Conservation (phyloP, 768 basidiomycete species). For the Termitomyces sp. region DNA sequence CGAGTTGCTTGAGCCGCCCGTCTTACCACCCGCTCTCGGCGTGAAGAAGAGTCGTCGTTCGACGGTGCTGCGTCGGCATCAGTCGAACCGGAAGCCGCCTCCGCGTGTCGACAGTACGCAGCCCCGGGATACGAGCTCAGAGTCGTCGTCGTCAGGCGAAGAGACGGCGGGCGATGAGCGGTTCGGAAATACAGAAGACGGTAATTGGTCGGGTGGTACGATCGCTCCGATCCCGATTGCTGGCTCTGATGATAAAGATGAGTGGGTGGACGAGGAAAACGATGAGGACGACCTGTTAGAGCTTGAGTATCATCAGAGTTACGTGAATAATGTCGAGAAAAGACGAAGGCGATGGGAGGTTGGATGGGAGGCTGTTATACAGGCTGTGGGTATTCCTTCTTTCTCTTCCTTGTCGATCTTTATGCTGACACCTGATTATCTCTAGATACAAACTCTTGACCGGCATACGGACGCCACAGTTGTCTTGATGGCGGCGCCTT, state of each 20-base stretch:
- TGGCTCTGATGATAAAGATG: slow-evolving; percentile 30
- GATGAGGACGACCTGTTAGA: slow-evolving; percentile 71
- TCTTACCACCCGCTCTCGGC: slow-evolving; percentile 41
- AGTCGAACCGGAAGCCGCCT: slow-evolving; percentile 50
- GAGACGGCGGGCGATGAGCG: slow-evolving; percentile 70
- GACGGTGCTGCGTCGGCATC: slow-evolving; percentile 19
- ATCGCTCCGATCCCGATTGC: slow-evolving; percentile 13
- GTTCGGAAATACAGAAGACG: slow-evolving; percentile 34
- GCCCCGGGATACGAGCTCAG: slow-evolving; percentile 76
- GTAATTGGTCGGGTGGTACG: slow-evolving; percentile 28
- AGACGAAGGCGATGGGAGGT: slow-evolving; percentile 68
- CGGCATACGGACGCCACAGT: slow-evolving; percentile 79
- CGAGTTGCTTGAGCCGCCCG: slow-evolving; percentile 54
- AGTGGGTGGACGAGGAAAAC: slow-evolving; percentile 73
- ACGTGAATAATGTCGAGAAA: slow-evolving; percentile 61
- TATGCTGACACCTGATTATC: background rate
- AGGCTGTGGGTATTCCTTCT: slow-evolving; percentile 47
- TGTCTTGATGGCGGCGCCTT: slow-evolving; percentile 68
- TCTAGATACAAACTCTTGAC: slow-evolving; percentile 72
- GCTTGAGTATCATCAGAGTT: slow-evolving; percentile 72
- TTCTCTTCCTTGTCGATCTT: background rate
- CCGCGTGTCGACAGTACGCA: slow-evolving; percentile 81
- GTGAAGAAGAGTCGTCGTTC: slow-evolving; percentile 30
- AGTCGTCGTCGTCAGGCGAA: slow-evolving; percentile 70
- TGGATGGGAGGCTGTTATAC: slow-evolving; percentile 69